These are phyloP conservation scores for Colletotrichum sp. DNA, from an alignment of 2,329 filamentous ascomycete genomes.

Conservation along the genomic window DNA sequence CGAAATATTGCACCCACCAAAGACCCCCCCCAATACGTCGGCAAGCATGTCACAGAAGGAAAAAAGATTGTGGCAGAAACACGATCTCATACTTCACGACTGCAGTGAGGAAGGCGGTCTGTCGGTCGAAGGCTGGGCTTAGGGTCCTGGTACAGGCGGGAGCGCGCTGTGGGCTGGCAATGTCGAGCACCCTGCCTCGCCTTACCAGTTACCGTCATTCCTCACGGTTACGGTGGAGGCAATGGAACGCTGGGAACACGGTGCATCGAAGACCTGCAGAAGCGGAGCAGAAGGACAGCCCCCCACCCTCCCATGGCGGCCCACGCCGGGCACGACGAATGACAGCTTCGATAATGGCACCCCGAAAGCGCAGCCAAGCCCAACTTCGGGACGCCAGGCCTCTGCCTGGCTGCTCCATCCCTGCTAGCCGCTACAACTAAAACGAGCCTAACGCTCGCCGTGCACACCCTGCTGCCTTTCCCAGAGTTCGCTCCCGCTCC, in stretches of 20 bases:
- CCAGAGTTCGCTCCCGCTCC: constrained; percentile 17
- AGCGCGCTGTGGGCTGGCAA: not conserved
- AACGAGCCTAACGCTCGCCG: constrained; percentile 15
- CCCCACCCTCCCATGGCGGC: not conserved
- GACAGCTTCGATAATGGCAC: constrained; percentile 3
- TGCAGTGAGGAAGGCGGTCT: constrained; percentile 12
- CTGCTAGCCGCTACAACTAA: constrained; percentile 18
- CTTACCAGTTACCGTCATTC: not conserved
- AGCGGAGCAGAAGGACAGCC: constrained; percentile 6
- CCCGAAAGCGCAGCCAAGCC: constrained; percentile 11
- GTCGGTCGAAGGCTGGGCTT: not conserved
- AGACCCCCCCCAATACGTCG: not conserved
- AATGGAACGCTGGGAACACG: constrained; percentile 13
- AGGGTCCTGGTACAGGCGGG: not conserved
- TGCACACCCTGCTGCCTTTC: constrained; percentile 6
- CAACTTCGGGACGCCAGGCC: constrained; percentile 5
- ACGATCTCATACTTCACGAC: not conserved
- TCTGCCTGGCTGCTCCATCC: constrained; percentile 7
- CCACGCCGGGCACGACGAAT: constrained; percentile 4
- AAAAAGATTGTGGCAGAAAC: constrained; percentile 8
- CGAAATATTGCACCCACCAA: not conserved
- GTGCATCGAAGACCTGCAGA: constrained; percentile 17
- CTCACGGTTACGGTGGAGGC: not conserved
- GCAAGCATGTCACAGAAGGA: not conserved
- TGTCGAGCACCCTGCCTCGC: not conserved